Percentiles rank a stretch among this genome's conserved stretches.
These are phyloP conservation scores for Fusarium avenaceum DNA, from an alignment of 2,329 filamentous ascomycete genomes.

Conservation along the genomic window DNA sequence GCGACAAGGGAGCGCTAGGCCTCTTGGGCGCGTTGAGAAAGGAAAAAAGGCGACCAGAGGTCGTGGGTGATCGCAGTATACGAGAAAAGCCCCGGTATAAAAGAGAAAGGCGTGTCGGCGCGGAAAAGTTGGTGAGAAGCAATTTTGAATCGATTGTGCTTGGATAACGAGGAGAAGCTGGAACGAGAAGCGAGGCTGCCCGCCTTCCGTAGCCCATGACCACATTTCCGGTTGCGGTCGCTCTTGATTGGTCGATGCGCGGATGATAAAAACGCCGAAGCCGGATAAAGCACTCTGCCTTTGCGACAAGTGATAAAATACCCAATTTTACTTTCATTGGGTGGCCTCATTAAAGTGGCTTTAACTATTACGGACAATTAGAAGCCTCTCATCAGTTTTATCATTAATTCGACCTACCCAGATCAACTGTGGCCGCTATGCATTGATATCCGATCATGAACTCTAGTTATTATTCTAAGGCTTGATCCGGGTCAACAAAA, in stretches of 20 bases:
- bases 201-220: slow-evolving; percentile 51
- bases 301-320: slow-evolving; percentile 22
- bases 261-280: slow-evolving; percentile 45
- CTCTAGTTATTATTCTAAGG: background rate
- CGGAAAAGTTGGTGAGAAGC: slow-evolving; percentile 19
- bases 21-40: slow-evolving; percentile 17
- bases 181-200: slow-evolving; percentile 51
- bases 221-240: slow-evolving; percentile 46
- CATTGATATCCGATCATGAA: background rate
- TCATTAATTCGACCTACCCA: background rate
- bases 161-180: slow-evolving; percentile 47
- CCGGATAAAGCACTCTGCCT: slow-evolving; percentile 31
- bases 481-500: background rate
- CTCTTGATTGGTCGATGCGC: slow-evolving; percentile 34
- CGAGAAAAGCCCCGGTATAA: background rate
- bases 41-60: background rate
- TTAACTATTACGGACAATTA: background rate
- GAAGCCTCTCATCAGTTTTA: background rate
- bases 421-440: background rate
- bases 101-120: slow-evolving; percentile 23
- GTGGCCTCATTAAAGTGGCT: background rate
- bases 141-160: slow-evolving; percentile 47
- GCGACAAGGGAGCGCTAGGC: slow-evolving; percentile 32
- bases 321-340: background rate
- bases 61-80: background rate